Evolutionary conservation across 2,329 filamentous ascomycete genomes (phyloP).

Genomic region (Chaetomiaceae sp.): DNA sequence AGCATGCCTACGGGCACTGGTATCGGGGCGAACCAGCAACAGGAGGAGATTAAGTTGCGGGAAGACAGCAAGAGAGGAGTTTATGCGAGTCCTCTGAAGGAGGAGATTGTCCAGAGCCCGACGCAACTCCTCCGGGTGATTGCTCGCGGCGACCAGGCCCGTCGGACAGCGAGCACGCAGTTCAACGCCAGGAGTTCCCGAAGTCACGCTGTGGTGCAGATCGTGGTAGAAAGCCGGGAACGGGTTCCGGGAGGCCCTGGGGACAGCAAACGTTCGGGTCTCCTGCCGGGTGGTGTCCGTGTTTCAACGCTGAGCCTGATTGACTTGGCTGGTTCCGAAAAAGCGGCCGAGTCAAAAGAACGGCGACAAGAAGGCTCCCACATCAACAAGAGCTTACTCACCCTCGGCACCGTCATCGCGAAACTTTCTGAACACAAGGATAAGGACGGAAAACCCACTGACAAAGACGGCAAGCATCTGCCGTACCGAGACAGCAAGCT

Average conservation of each 20-base stretch:
- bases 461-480: conserved; percentile 86
- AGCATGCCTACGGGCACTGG: conserved; percentile 63
- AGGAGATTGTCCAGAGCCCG: conserved; percentile 97
- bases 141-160: conserved; percentile 84
- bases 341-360: conserved; percentile 92
- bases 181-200: conserved; percentile 96
- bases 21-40: conserved; percentile 49
- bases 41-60: conserved; percentile 94
- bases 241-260: conserved; percentile 58
- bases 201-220: conserved; percentile 97
- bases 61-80: conserved; percentile 96
- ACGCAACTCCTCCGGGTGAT: conserved; percentile 94
- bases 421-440: conserved; percentile 87
- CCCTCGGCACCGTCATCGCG: conserved; percentile 90
- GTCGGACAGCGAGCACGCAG: conserved; percentile 88
- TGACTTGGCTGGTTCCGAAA: conserved; percentile 92
- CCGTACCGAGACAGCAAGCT: conserved; percentile 98
- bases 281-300: conserved; percentile 81
- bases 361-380: conserved; percentile 90
- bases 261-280: conserved; percentile 63
- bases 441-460: conserved; percentile 65
- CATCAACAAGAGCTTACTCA: conserved; percentile 97
- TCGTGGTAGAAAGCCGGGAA: conserved; percentile 94
- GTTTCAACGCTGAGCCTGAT: conserved; percentile 95
- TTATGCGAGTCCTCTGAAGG: conserved; percentile 91